Evolutionary conservation across 257 asterid species (phyloP), one percentile per base, ranked within the genome.

Genomic region (Solanum sitiens): DNA sequence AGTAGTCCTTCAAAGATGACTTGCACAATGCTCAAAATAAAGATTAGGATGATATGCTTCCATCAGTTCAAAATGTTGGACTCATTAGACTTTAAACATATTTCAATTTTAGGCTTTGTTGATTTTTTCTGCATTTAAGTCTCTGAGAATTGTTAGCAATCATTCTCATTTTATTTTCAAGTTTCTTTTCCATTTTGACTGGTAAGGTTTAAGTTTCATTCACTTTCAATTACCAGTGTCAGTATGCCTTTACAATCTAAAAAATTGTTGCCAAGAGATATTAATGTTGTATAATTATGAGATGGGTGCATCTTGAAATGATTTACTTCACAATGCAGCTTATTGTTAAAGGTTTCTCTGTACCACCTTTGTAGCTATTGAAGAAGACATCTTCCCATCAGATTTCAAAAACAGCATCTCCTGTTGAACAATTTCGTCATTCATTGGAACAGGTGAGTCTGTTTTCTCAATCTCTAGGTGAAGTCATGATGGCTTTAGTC

Each of bases 311-410:
- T 91, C 89, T 94, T 93, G 94, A 91, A 90, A 90, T 88, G 56
- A 74, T 89, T 90, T 84, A 89, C 92, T 89, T 90, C 91, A 91
- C 90, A 53, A 89, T 93, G 95, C 95, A 89, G 93, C 93, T 92
- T 76, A 92, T 86, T 89, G 94, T 92, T 92, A 90, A 94, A 92
- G 93, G 93, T 93, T 93, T 92, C 90, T 92, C 74, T 94, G 93
- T 92, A 80, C 92, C 92, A 86, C 92, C 91, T 93, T 90, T 93
- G 98, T 92, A 94, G 98, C 95, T 95, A 90, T 80, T 95, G 94
- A 94, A 93, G 95, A 95, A 92, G 95, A 87, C 92, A 71, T 95
- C 93, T 86, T 93, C 93, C 20, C 92, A 83, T 75, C 95, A 94
- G 88, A 91, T 88, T 72, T 93, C 96, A 61, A 91, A 91, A 91